A percentile compares a stretch with the other conserved stretches of the same genome.
Evolutionary conservation across 768 basidiomycete species (phyloP).

Genomic region (Collybiopsis luxurians): DNA sequence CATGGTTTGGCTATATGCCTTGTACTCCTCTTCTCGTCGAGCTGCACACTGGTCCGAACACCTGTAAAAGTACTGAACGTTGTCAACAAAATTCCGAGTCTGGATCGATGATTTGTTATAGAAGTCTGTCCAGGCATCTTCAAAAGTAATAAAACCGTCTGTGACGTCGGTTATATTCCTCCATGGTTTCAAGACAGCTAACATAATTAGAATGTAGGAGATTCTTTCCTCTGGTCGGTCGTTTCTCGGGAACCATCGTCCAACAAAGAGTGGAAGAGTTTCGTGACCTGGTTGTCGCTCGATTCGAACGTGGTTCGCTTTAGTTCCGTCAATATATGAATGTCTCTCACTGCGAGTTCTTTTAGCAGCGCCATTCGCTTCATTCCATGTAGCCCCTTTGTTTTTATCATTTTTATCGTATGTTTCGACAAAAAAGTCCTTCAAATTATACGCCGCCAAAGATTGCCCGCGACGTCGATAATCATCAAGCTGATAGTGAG

Average conservation of each 20-base stretch:
- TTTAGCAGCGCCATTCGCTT: background rate
- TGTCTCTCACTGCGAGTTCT: background rate
- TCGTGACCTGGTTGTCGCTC: constrained; percentile 22
- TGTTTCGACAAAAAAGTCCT: constrained; percentile 27
- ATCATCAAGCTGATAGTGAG: constrained; percentile 22
- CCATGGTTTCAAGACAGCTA: constrained; percentile 39
- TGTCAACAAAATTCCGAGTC: background rate
- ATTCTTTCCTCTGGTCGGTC: constrained; percentile 19
- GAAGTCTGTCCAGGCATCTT: constrained; percentile 17
- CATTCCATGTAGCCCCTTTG: constrained; percentile 9
- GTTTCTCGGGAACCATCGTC: constrained; percentile 27
- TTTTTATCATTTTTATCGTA: constrained; percentile 19
- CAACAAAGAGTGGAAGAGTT: constrained; percentile 34
- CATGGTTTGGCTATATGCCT: background rate
- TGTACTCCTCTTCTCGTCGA: background rate
- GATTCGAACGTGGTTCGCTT: constrained; percentile 10
- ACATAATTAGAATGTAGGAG: constrained; percentile 33
- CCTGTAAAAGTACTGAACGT: background rate
- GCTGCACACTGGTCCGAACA: background rate
- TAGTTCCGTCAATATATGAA: constrained; percentile 9
- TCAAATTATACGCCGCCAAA: constrained; percentile 16
- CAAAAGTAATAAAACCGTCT: constrained; percentile 19
- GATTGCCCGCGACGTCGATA: constrained; percentile 21
- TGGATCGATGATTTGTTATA: background rate
- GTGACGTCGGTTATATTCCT: constrained; percentile 9